phyloP scores from a whole-genome alignment of 352 stramenopile species.

The Globisporangium abappressorium region DNA sequence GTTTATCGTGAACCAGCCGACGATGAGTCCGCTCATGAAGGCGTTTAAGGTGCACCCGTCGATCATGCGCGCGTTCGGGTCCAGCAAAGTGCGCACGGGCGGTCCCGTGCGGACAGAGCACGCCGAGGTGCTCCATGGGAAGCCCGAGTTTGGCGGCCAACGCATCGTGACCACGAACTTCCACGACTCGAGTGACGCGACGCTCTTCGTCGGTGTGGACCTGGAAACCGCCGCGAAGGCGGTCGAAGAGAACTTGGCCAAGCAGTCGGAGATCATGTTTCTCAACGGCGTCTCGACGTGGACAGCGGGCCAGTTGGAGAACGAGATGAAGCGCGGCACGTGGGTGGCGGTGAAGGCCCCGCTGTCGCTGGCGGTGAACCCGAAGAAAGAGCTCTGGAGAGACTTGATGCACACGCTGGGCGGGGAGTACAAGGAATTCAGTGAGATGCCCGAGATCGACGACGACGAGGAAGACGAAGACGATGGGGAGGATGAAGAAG shows the following conservation, averaged over 20 bases:
- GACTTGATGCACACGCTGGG: constrained; percentile 66
- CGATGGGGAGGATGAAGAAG: constrained; percentile 30
- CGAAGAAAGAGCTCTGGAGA: constrained; percentile 60
- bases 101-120: constrained; percentile 63
- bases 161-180: constrained; percentile 52
- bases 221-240: constrained; percentile 57
- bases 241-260: constrained; percentile 44
- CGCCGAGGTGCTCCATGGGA: constrained; percentile 40
- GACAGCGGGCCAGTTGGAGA: constrained; percentile 65
- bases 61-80: constrained; percentile 58
- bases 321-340: constrained; percentile 60
- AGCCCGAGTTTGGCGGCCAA: constrained; percentile 55
- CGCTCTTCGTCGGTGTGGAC: constrained; percentile 68
- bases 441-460: constrained; percentile 53
- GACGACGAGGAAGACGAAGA: constrained; percentile 29
- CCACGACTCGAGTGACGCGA: constrained; percentile 28
- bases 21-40: constrained; percentile 47
- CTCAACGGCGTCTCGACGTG: constrained; percentile 75
- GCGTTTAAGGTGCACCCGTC: constrained; percentile 58
- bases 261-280: constrained; percentile 72
- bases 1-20: constrained; percentile 74
- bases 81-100: constrained; percentile 53
- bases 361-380: constrained; percentile 62
- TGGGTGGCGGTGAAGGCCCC: constrained; percentile 79
- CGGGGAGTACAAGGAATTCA: constrained; percentile 76